Base-by-base conservation (phyloP, 2,329 filamentous ascomycete genomes). In the Cytospora chrysosperma region DNA sequence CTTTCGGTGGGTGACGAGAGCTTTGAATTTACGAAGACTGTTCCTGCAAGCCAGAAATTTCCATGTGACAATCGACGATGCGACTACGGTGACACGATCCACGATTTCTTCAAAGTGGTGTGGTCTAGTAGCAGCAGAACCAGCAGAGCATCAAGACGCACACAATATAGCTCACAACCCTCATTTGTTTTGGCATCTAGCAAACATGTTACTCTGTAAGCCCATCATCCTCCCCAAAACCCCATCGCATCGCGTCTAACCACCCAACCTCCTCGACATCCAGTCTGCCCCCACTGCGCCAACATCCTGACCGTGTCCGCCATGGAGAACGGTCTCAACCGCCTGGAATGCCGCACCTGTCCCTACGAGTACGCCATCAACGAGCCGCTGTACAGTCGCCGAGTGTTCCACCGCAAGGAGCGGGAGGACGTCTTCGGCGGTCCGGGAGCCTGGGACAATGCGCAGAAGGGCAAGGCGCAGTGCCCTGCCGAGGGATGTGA, bases 301-400 rank as follows among this genome's bases (percentile, higher is more conserved):
- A 95, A 94, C 80, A 88, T 92, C 76, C 86, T 95, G 73, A 92
- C 89, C 72, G 88, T 94, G 71, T 87, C 87, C 65, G 74, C 80
- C 56, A 82, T 82, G 68, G 81, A 79, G 67, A 80, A 78, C 56
- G 81, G 82, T 64, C 79, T 78, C 71, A 97, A 97, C 81, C 89
- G 93, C 63, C 92, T 98, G 77, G 92, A 96, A 78, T 99, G 95
- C 80, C 91, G 92, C 64, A 96, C 93, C 63, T 99, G 95, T 71
- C 94, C 95, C 4, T 99, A 96, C 80, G 88, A 96, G 75, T 93
- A 92, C 77, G 81, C 90, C 63, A 88, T 98, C 72, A 88, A 88
- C 69, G 85, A 88, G 71, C 86, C 88, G 65, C 90, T 92, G 77
- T 97, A 87, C 78, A 88, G 83, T 71, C 93, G 96, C 72, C 90